A percentile compares a stretch with the other conserved stretches of the same genome.
Conservation (phyloP, 495 filamentous ascomycete genomes). For the Saxophila tyrrhenica region DNA sequence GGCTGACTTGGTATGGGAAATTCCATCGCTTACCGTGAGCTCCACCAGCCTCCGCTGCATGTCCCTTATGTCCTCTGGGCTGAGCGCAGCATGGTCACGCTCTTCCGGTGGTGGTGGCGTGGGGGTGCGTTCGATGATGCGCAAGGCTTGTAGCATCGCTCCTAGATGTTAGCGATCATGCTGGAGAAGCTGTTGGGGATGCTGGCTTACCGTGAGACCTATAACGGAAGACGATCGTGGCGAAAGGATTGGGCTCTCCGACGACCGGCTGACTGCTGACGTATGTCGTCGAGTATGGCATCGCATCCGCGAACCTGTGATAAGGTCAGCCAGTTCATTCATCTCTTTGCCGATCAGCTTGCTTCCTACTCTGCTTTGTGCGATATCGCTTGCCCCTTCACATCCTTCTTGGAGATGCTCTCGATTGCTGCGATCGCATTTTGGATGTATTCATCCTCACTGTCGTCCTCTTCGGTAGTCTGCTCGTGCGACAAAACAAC, state of each 20-base stretch:
- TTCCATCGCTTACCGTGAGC: constrained; percentile 3
- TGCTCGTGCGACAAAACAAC: not conserved
- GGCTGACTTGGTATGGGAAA: not conserved
- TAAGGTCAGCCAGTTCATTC: not conserved
- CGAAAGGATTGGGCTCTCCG: not conserved
- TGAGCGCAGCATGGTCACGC: constrained; percentile 1
- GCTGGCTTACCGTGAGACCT: constrained; percentile 4
- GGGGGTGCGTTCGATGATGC: constrained; percentile 15
- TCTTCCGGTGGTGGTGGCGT: constrained; percentile 8
- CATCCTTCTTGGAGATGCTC: constrained; percentile 7
- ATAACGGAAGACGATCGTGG: constrained; percentile 7
- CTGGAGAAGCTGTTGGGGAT: not conserved
- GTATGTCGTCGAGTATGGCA: not conserved
- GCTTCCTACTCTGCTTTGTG: constrained; percentile 6
- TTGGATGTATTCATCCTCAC: not conserved
- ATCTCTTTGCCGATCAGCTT: not conserved
- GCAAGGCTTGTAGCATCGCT: constrained; percentile 9
- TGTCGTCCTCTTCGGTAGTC: no score
- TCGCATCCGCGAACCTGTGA: not conserved
- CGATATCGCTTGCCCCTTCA: constrained; percentile 10
- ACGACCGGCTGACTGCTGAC: not conserved
- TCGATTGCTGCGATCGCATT: not conserved
- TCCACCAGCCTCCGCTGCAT: not conserved
- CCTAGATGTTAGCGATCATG: no score
- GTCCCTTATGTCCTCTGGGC: constrained; percentile 1